Base-by-base conservation (phyloP, 768 basidiomycete genomes). In the Mycena albidolilacea region DNA sequence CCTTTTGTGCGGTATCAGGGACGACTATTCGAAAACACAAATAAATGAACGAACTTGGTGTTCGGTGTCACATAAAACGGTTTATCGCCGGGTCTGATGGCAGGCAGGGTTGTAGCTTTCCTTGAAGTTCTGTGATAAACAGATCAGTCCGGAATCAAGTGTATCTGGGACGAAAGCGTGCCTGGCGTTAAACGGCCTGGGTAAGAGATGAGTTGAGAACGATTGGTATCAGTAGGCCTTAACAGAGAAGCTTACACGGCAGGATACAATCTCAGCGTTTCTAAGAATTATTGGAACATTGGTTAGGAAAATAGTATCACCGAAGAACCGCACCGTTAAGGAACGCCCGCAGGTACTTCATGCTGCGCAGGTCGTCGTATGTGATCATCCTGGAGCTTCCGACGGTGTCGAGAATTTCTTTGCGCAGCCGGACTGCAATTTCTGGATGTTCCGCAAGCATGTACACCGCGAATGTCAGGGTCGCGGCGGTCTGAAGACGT, bases 331-430 rank as follows among this genome's bases (percentile, higher is more conserved):
- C 11, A 67, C 70, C 70, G 37, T 75, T 77, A 44, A 87, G 79
- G 41, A 86, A 82, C 1, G 85, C 86, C 43, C 82, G 78, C 67
- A 87, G 59, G 70, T 86, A 87, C 67, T 82, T 83, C 83, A 87
- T 83, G 8, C 79, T 79, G 30, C 76, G 75, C 66, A 86, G 77
- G 60, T 83, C 81, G 19, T 84, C 82, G 64, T 82, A 80, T 1
- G 81, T 82, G 10, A 84, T 86, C 10, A 77, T 76, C 5, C 73
- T 72, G 5, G 50, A 54, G 2, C 63, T 39, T 6, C 84, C 85
- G 3, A 86, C 70, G 23, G 75, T 76, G 57, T 69, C 64, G 15
- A 82, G 71, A 41, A 87, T 80, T 67, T 87, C 87, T 46, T 81
- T 77, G 7, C 82, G 78, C 23, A 87, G 77, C 7, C 80, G 77